Conservation (phyloP, 306 rosid genomes). For the Castanospermum australe region DNA sequence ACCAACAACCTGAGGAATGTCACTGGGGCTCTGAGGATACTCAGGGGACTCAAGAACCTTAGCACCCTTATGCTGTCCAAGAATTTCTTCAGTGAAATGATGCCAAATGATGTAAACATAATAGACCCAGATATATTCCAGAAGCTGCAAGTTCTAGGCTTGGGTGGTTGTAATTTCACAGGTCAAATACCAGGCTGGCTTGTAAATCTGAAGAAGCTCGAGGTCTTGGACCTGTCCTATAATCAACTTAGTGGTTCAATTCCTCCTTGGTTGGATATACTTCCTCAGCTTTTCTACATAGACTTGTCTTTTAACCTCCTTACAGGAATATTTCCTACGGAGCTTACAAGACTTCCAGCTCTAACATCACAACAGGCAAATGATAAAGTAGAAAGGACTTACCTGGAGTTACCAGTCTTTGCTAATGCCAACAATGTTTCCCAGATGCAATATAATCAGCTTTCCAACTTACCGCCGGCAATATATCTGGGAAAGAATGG, state of each 20-base stretch:
- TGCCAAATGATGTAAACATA: constrained; percentile 43
- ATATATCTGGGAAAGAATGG: constrained; percentile 63
- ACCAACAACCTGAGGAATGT: constrained; percentile 58
- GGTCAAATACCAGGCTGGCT: constrained; percentile 62
- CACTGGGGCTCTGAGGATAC: constrained; percentile 57
- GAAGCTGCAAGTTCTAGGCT: constrained; percentile 41
- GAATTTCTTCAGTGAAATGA: constrained; percentile 36
- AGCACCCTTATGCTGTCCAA: constrained; percentile 46
- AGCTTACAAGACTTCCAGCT: constrained; percentile 57
- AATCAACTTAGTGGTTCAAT: constrained; percentile 54
- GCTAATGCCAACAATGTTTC: constrained; percentile 66
- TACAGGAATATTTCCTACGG: constrained; percentile 60
- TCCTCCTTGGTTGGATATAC: constrained; percentile 51
- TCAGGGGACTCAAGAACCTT: constrained; percentile 47
- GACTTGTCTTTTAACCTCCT: constrained; percentile 70
- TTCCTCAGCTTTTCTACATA: constrained; percentile 72
- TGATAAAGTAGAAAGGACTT: constrained; percentile 46
- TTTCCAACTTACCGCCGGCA: constrained; percentile 74
- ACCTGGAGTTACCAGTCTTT: constrained; percentile 84
- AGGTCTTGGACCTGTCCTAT: constrained; percentile 69
- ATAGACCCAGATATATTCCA: constrained; percentile 46
- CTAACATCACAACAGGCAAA: constrained; percentile 49
- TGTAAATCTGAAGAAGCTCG: constrained; percentile 42
- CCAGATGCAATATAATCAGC: constrained; percentile 76
- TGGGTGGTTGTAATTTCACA: constrained; percentile 50